phyloP scores from a whole-genome alignment of 108 stramenopile species.

The Mayamaea pseudoterrestris region DNA sequence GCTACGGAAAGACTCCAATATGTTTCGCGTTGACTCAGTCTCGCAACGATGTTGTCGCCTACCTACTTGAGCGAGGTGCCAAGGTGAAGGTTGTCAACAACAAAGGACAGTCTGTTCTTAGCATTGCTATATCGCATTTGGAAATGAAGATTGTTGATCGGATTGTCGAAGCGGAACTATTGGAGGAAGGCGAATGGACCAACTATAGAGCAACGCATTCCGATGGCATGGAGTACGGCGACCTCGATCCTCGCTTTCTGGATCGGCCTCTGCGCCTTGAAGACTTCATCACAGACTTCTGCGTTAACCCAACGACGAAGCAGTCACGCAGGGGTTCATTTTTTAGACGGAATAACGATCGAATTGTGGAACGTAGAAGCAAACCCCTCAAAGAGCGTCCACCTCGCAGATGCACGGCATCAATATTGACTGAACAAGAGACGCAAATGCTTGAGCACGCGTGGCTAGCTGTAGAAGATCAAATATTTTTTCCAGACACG shows the following conservation, averaged over 20 bases:
- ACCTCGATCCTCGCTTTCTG: constrained; percentile 58
- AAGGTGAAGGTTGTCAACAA: constrained; percentile 72
- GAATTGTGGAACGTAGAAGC: constrained; percentile 3
- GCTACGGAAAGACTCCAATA: constrained; percentile 75
- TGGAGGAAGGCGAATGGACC: not conserved
- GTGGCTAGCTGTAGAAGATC: constrained; percentile 17
- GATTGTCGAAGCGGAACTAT: not conserved
- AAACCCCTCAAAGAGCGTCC: constrained; percentile 2
- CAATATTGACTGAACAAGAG: constrained; percentile 15
- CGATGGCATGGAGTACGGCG: constrained; percentile 57
- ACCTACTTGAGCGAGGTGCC: constrained; percentile 25
- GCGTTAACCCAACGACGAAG: constrained; percentile 47
- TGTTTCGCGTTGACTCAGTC: constrained; percentile 67
- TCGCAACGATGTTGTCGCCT: constrained; percentile 43
- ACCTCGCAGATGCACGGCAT: constrained; percentile 2
- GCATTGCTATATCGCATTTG: constrained; percentile 41
- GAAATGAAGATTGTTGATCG: not conserved
- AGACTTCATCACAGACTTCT: constrained; percentile 33
- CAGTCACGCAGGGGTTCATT: constrained; percentile 44
- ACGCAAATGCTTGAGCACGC: constrained; percentile 15
- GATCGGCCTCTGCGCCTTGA: constrained; percentile 24
- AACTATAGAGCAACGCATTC: constrained; percentile 53
- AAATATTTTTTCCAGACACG: no score
- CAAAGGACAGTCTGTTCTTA: constrained; percentile 68
- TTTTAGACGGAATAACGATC: constrained; percentile 36